Conservation (phyloP, 768 basidiomycete species). For the Rhizopogon salebrosus region DNA sequence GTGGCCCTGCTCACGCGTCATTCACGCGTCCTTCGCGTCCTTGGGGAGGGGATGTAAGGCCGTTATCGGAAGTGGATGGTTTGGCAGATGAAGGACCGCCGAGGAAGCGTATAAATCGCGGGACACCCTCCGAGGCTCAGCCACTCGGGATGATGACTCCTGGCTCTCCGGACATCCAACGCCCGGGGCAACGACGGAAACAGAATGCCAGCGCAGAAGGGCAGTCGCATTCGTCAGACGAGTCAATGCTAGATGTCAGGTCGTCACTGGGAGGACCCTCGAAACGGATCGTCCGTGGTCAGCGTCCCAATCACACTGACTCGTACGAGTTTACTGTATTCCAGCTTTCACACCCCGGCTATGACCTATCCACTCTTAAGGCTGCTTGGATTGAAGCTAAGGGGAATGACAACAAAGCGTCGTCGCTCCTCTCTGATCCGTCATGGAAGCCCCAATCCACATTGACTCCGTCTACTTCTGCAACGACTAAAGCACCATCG, state of each 20-base stretch:
- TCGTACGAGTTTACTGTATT: conserved; percentile 48
- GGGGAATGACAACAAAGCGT: conserved; percentile 59
- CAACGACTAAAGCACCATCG: not conserved
- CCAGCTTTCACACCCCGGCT: conserved; percentile 55
- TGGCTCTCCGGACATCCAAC: conserved; percentile 56
- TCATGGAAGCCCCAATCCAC: conserved; percentile 41
- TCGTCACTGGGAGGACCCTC: conserved; percentile 38
- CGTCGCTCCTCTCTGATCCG: conserved; percentile 51
- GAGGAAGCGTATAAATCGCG: conserved; percentile 64
- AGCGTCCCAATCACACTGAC: conserved; percentile 29
- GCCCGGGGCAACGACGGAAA: conserved; percentile 45
- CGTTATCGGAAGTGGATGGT: conserved; percentile 34
- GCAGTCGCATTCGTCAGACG: conserved; percentile 63
- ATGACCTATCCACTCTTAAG: conserved; percentile 33
- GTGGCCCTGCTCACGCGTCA: conserved; percentile 43
- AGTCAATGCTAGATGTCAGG: conserved; percentile 51
- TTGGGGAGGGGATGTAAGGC: conserved; percentile 32
- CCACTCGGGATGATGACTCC: conserved; percentile 24
- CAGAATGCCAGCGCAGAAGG: conserved; percentile 32
- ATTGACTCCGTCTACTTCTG: conserved; percentile 14
- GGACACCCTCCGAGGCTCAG: conserved; percentile 33
- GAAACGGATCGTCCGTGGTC: conserved; percentile 50
- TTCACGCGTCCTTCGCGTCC: conserved; percentile 36
- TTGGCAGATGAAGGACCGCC: conserved; percentile 55
- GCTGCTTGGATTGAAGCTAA: conserved; percentile 65